Evolutionary conservation across 2,329 filamentous ascomycete genomes (phyloP), one percentile per base, ranked within the genome.

Genomic region (Nothophoma quercina): DNA sequence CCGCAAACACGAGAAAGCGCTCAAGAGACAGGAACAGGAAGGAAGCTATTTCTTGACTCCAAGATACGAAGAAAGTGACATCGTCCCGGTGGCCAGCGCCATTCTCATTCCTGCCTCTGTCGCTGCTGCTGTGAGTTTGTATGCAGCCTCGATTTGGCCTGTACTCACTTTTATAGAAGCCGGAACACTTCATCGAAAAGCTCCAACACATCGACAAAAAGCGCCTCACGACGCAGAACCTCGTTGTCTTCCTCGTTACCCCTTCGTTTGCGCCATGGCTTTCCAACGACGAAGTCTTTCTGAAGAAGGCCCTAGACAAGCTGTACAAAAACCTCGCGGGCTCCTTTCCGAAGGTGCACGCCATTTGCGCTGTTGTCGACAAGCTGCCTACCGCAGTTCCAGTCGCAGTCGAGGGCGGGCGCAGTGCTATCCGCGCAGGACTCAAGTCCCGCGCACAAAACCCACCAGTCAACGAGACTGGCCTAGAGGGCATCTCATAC

Each of bases 301-400:
- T 72, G 22, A 41, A 56, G 2, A 62, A 65, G 26, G 71, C 68
- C 13, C 49, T 74, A 13, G 34, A 29, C 7, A 58, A 45, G n/a
- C 55, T 57, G 2, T 71, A 66, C 44, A 19, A 40, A 6, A 26
- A 59, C 25, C 4, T 33, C 25, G 5, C 25, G n/a, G 9, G 7
- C 5, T 10, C 39, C 4, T 19, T 40, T 16, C 15, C 51, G 1
- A 23, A 23, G 1, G 39, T 72, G 18, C 50, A 65, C n/a, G 60
- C 61, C 13, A 48, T 73, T 6, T 70, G 63, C 51, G 73, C 73
- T 32, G 72, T 75, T 5, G 71, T 76, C 7, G 71, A 75, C 59
- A 72, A 68, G 34, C 61, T 76, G 7, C 73, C 73, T 5, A 56
- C 51, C 22, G 60, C 66, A 6, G 52, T 40, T 18, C 15, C 36